These are phyloP conservation scores for Spironucleus salmonicida DNA, from an alignment of 208 protist species.

Conservation along the genomic window DNA sequence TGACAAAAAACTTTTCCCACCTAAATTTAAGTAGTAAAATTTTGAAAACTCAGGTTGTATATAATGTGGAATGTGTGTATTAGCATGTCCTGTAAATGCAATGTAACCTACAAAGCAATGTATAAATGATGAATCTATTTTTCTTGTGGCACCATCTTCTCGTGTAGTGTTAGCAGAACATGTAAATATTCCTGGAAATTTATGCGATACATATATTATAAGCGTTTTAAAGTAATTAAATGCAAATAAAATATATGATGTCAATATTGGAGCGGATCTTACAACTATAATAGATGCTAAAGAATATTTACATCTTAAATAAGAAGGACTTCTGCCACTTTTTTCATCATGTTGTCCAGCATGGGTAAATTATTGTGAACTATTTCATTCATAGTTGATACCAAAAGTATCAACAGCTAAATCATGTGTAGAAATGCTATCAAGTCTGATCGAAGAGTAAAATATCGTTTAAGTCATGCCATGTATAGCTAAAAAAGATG, in stretches of 20 bases:
- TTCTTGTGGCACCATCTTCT: constrained; percentile 34
- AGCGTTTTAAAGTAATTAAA: constrained; percentile 8
- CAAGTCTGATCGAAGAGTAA: neutral
- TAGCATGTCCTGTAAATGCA: constrained; percentile 44
- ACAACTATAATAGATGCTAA: constrained; percentile 32
- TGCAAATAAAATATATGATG: constrained; percentile 44
- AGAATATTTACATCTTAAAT: constrained; percentile 13
- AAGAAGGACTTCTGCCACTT: constrained; percentile 16
- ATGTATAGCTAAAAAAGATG: constrained; percentile 38
- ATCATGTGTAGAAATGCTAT: constrained; percentile 40
- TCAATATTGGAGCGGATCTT: constrained; percentile 37
- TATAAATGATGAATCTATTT: neutral
- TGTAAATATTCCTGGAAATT: constrained; percentile 24
- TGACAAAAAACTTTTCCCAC: neutral
- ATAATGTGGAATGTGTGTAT: constrained; percentile 51
- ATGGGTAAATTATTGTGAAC: constrained; percentile 47
- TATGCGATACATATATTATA: neutral
- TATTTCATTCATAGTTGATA: constrained; percentile 42
- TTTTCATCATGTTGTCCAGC: constrained; percentile 44
- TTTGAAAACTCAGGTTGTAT: constrained; percentile 45
- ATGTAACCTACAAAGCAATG: constrained; percentile 36
- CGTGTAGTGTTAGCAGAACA: constrained; percentile 35
- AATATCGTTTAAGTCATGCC: constrained; percentile 38
- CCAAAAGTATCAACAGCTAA: constrained; percentile 44
- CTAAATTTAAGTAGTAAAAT: neutral